A percentile compares a stretch with the other conserved stretches of the same genome.
Evolutionary conservation across 805 yeast species (phyloP).

Genomic region (Saturnispora sanitii): DNA sequence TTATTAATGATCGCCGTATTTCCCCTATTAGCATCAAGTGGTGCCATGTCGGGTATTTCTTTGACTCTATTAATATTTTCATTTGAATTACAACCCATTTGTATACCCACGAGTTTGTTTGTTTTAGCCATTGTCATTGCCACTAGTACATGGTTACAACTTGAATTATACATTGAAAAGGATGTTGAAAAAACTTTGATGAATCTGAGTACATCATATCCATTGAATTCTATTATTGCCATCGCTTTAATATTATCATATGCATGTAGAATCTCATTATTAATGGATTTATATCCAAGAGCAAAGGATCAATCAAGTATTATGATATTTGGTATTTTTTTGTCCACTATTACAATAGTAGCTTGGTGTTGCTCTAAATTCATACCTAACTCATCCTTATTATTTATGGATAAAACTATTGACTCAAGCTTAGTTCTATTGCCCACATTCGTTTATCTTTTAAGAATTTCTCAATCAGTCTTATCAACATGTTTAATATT

Average conservation of each 20-base stretch:
- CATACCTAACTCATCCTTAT: neutral
- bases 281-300: constrained; percentile 1
- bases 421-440: constrained; percentile 7
- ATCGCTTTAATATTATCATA: neutral
- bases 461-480: constrained; percentile 61
- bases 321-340: neutral
- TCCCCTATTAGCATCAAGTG: constrained; percentile 2
- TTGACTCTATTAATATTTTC: neutral
- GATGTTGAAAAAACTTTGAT: neutral
- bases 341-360: neutral
- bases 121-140: neutral
- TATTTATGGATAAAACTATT: constrained; percentile 22
- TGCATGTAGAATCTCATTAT: neutral
- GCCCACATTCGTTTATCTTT: constrained; percentile 47
- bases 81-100: neutral
- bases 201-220: neutral
- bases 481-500: constrained; percentile 4
- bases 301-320: constrained; percentile 4
- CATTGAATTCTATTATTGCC: constrained; percentile 3
- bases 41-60: neutral
- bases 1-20: constrained; percentile 1
- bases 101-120: neutral
- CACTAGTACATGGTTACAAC: constrained; percentile 1
- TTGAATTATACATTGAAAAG: neutral
- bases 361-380: constrained; percentile 6